Evolutionary conservation across 345 rosid genomes (phyloP).

Genomic region (Populus simonii): DNA sequence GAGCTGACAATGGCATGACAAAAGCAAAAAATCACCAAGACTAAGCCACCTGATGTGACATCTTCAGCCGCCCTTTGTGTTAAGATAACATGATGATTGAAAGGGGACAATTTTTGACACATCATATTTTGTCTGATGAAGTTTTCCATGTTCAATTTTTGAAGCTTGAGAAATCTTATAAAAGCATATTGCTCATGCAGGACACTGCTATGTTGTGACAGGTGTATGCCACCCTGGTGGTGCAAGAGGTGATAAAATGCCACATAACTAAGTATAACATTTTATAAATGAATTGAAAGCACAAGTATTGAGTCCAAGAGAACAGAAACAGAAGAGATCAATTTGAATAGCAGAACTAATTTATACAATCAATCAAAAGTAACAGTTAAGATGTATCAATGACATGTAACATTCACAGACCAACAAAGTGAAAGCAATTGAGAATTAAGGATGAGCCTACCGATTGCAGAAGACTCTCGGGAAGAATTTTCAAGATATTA

Average conservation of each 20-base stretch:
- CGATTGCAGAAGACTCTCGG: constrained; percentile 51
- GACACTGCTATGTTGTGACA: too few species aligned
- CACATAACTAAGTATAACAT: background rate
- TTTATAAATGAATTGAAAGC: background rate
- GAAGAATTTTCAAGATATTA: constrained; percentile 50
- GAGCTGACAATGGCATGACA: too few species aligned
- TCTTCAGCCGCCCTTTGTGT: background rate
- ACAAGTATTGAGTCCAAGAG: background rate
- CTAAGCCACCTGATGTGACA: too few species aligned
- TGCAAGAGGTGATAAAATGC: too few species aligned
- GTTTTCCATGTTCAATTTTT: too few species aligned
- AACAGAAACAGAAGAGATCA: background rate
- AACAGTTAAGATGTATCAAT: background rate
- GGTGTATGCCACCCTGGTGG: too few species aligned
- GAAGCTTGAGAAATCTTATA: too few species aligned
- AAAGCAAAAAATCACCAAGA: too few species aligned
- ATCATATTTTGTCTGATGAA: background rate
- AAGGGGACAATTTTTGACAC: background rate
- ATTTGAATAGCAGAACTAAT: background rate
- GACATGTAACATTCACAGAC: background rate
- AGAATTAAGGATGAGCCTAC: constrained; percentile 37
- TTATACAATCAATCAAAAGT: background rate
- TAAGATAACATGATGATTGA: background rate
- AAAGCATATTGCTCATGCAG: too few species aligned
- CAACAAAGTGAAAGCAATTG: background rate